These are phyloP conservation scores for Coniochaeta sp. DNA, from an alignment of 2,329 filamentous ascomycete species.

Conservation along the genomic window DNA sequence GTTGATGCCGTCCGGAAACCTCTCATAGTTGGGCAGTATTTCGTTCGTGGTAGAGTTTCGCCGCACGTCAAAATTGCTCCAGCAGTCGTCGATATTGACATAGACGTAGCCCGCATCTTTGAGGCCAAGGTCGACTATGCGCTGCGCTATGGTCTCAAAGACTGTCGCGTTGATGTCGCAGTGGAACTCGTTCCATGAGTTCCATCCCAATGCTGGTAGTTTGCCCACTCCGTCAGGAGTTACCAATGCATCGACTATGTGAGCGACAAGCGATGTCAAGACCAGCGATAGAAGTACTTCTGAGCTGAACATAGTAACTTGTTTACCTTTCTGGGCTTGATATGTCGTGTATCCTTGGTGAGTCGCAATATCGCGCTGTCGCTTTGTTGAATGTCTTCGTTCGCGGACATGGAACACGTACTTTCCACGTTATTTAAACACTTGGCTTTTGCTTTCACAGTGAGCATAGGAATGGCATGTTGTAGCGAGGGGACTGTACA, in stretches of 20 bases:
- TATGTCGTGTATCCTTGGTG: neutral
- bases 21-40: constrained; percentile 21
- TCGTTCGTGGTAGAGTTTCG: constrained; percentile 7
- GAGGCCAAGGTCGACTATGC: constrained; percentile 28
- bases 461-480: neutral
- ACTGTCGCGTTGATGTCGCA: constrained; percentile 6
- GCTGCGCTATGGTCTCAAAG: constrained; percentile 2
- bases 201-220: constrained; percentile 8
- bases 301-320: neutral
- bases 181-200: constrained; percentile 8
- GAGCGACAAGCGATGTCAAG: neutral
- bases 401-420: too few species aligned
- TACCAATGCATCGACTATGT: constrained; percentile 1
- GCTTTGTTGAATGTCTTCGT: too few species aligned
- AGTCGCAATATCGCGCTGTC: too few species aligned
- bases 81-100: constrained; percentile 58
- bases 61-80: constrained; percentile 31
- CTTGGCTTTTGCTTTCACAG: neutral
- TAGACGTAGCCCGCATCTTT: constrained; percentile 49
- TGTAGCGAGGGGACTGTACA: neutral
- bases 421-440: too few species aligned
- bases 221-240: constrained; percentile 3
- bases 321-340: neutral
- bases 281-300: neutral
- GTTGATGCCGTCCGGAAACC: constrained; percentile 28